These are phyloP conservation scores for Ustilago nuda DNA, from an alignment of 1,284 basidiomycete species.

Conservation along the genomic window DNA sequence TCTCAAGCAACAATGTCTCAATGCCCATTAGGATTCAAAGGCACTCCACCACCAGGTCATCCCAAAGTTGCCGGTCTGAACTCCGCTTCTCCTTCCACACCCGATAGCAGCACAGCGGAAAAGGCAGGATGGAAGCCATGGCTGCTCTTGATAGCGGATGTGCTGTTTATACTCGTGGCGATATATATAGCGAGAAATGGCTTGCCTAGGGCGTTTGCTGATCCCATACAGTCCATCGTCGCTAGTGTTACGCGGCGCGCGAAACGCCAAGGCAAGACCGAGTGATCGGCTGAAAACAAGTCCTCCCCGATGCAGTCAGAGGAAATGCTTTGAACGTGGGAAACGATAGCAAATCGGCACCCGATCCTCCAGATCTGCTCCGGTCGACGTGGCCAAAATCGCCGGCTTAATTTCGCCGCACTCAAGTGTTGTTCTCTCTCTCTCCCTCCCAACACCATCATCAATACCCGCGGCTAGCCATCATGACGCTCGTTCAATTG, in stretches of 20 bases:
- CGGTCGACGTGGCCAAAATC: conserved; percentile 1
- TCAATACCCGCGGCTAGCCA: not conserved
- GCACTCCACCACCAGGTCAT: conserved; percentile 51
- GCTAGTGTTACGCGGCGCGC: not conserved
- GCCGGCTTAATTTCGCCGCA: not conserved
- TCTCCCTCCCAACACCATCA: conserved; percentile 8
- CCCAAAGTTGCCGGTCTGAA: conserved; percentile 37
- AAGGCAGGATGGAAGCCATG: conserved; percentile 42
- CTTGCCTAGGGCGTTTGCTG: conserved; percentile 24
- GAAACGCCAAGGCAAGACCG: conserved; percentile 15
- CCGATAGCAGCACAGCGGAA: not conserved
- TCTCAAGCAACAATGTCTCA: conserved; percentile 19
- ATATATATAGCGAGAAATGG: conserved; percentile 44
- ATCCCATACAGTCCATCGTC: conserved; percentile 15
- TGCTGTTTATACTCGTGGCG: conserved; percentile 31
- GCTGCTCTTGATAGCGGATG: conserved; percentile 35
- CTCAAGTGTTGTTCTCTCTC: conserved; percentile 22
- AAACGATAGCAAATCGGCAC: not conserved
- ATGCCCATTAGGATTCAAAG: conserved; percentile 54
- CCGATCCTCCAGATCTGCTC: not conserved
- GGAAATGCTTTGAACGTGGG: too few relatives aligned
- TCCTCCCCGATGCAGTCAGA: too few relatives aligned
- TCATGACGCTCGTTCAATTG: conserved; percentile 54
- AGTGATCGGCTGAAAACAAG: not conserved
- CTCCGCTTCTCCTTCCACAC: not conserved